Evolutionary conservation across 2,329 filamentous ascomycete genomes (phyloP).

Genomic region (Ophiostoma ulmi): DNA sequence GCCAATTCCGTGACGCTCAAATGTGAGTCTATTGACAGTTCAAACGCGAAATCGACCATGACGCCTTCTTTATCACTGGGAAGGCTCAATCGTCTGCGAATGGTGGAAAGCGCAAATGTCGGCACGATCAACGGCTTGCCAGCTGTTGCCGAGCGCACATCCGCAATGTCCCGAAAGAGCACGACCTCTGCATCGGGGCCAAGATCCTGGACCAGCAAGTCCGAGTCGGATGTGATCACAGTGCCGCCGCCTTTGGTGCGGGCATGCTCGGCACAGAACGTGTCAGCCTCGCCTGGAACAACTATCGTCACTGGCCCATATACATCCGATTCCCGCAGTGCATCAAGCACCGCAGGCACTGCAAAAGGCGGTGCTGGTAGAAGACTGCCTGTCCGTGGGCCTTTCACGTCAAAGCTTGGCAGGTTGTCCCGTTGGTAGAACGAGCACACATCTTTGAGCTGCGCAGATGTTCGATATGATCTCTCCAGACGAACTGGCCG

Average conservation of each 20-base stretch:
- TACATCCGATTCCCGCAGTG: slow-evolving; percentile 45
- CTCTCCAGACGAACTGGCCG: slow-evolving; percentile 56
- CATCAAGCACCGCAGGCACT: slow-evolving; percentile 71
- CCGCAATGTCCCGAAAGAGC: slow-evolving; percentile 61
- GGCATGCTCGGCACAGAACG: slow-evolving; percentile 66
- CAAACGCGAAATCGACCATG: slow-evolving; percentile 32
- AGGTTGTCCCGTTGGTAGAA: slow-evolving; percentile 28
- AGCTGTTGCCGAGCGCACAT: slow-evolving; percentile 15
- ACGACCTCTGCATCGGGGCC: slow-evolving; percentile 57
- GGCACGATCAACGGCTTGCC: slow-evolving; percentile 25
- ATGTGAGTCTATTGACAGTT: slow-evolving; percentile 32
- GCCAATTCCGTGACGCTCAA: slow-evolving; percentile 29
- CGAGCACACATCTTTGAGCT: slow-evolving; percentile 48
- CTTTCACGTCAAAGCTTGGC: slow-evolving; percentile 22
- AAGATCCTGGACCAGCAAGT: slow-evolving; percentile 71
- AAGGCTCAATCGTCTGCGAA: not conserved
- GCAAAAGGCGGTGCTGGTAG: slow-evolving; percentile 58
- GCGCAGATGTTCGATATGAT: slow-evolving; percentile 52
- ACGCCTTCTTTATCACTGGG: not conserved
- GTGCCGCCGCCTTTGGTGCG: slow-evolving; percentile 43
- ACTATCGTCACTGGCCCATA: slow-evolving; percentile 48
- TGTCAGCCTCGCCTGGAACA: slow-evolving; percentile 80
- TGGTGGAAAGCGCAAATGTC: slow-evolving; percentile 27
- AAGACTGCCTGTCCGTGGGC: slow-evolving; percentile 28
- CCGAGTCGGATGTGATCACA: slow-evolving; percentile 79